Conservation (phyloP, 306 rosid species). For the Cucurbita moschata region DNA sequence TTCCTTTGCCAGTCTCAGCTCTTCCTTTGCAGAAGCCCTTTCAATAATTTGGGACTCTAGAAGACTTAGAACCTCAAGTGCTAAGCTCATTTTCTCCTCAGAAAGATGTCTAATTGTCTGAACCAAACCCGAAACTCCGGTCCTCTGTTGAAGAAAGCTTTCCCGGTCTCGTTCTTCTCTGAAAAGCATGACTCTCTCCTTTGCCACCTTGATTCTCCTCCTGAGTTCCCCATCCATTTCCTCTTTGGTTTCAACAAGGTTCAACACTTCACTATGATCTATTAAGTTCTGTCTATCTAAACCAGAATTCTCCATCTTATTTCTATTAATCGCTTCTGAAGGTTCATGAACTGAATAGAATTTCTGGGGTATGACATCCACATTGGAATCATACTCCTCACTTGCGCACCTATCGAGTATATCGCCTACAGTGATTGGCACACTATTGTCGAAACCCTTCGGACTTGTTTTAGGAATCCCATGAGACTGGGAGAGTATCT, state of each 20-base stretch:
- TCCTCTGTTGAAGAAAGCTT: conserved; percentile 42
- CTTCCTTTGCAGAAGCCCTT: conserved; percentile 56
- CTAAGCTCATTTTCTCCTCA: conserved; percentile 64
- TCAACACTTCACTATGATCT: conserved; percentile 21
- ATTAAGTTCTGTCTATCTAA: conserved; percentile 16
- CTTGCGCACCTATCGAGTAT: conserved; percentile 46
- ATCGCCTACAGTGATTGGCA: conserved; percentile 68
- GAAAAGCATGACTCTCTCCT: conserved; percentile 54
- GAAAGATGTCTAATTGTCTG: conserved; percentile 49
- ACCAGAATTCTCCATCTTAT: conserved; percentile 22
- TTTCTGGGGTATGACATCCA: conserved; percentile 29
- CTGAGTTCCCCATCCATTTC: conserved; percentile 45
- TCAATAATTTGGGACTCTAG: conserved; percentile 64
- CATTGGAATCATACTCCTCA: conserved; percentile 30
- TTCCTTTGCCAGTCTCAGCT: conserved; percentile 34
- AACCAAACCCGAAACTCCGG: conserved; percentile 45
- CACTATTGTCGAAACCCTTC: conserved; percentile 31
- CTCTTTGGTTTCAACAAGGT: conserved; percentile 36
- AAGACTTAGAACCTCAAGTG: conserved; percentile 64
- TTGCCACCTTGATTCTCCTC: conserved; percentile 61
- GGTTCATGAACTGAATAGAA: conserved; percentile 27
- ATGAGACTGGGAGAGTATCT: conserved; percentile 70
- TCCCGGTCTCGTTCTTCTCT: conserved; percentile 54
- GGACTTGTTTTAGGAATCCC: conserved; percentile 27
- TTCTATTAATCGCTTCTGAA: conserved; percentile 24